These are phyloP conservation scores for Sclerotinia glacialis DNA, from an alignment of 2,329 filamentous ascomycete genomes.

Conservation along the genomic window DNA sequence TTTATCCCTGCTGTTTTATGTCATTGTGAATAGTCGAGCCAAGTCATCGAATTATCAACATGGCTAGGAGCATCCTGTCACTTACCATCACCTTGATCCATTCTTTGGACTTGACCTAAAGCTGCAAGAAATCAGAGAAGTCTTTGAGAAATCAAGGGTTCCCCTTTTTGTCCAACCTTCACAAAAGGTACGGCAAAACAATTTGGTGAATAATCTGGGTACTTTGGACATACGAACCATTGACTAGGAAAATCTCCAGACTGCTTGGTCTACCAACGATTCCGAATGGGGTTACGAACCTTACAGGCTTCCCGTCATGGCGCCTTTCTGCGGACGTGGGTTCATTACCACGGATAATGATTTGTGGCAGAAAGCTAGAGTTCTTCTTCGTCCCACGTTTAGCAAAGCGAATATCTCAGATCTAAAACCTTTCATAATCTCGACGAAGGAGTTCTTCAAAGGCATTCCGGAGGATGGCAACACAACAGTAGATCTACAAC, in stretches of 20 bases:
- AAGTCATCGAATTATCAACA: not conserved
- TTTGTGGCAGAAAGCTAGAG: not conserved
- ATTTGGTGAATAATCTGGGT: not conserved
- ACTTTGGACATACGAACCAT: not conserved
- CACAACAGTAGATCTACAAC: constrained; percentile 2
- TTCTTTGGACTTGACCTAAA: constrained; percentile 14
- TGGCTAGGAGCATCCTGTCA: not conserved
- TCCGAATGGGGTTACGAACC: constrained; percentile 14
- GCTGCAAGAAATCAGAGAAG: constrained; percentile 4
- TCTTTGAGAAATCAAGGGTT: not conserved
- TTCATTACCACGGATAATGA: constrained; percentile 13
- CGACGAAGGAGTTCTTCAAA: not conserved
- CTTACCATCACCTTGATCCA: constrained; percentile 17
- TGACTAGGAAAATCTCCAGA: constrained; percentile 2
- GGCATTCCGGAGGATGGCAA: not conserved
- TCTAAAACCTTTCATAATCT: not conserved
- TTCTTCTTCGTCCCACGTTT: constrained; percentile 6
- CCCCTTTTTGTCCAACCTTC: not conserved
- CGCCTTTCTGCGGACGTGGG: constrained; percentile 8
- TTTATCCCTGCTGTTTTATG: not conserved
- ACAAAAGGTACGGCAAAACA: constrained; percentile 7
- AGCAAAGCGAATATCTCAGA: constrained; percentile 15
- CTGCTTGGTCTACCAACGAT: constrained; percentile 8
- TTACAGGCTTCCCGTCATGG: constrained; percentile 7
- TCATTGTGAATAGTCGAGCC: not conserved